phyloP scores from a whole-genome alignment of 1,284 basidiomycete genomes.

The Apiotrichum gamsii region DNA sequence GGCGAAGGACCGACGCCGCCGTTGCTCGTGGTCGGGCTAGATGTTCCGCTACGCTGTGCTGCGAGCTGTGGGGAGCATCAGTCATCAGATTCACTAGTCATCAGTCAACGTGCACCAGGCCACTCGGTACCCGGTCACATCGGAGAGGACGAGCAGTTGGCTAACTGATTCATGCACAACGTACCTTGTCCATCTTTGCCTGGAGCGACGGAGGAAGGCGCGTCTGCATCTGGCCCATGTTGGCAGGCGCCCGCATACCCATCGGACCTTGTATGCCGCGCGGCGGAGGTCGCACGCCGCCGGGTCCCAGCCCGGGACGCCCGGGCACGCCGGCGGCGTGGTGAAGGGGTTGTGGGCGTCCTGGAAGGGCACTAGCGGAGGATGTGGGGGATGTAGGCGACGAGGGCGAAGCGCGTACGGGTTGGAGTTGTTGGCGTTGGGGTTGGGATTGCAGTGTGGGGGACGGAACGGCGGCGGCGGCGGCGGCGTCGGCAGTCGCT shows the following conservation, averaged over 20 bases:
- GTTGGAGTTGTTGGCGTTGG: background rate
- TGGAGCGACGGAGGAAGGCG: constrained; percentile 75
- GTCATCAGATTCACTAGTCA: too few relatives aligned
- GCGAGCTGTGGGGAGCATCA: constrained; percentile 14
- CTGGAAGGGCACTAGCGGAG: too few relatives aligned
- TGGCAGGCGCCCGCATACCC: constrained; percentile 33
- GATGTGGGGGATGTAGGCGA: too few relatives aligned
- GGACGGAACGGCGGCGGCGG: background rate
- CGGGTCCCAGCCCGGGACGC: too few relatives aligned
- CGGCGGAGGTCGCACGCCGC: background rate
- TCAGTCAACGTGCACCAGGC: too few relatives aligned
- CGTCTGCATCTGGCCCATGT: constrained; percentile 35
- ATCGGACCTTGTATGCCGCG: constrained; percentile 27
- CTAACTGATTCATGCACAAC: too few relatives aligned
- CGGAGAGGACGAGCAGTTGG: background rate
- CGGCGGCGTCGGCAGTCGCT: background rate
- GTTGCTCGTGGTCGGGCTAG: constrained; percentile 5
- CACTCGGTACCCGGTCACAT: background rate
- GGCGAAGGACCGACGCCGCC: constrained; percentile 20
- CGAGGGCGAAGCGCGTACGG: too few relatives aligned
- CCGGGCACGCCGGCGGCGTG: too few relatives aligned
- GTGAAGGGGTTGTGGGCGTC: background rate
- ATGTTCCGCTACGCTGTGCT: constrained; percentile 12
- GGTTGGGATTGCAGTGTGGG: background rate
- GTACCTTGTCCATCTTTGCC: constrained; percentile 73